phyloP scores from a whole-genome alignment of 768 basidiomycete species.

The Collybiopsis confluens region DNA sequence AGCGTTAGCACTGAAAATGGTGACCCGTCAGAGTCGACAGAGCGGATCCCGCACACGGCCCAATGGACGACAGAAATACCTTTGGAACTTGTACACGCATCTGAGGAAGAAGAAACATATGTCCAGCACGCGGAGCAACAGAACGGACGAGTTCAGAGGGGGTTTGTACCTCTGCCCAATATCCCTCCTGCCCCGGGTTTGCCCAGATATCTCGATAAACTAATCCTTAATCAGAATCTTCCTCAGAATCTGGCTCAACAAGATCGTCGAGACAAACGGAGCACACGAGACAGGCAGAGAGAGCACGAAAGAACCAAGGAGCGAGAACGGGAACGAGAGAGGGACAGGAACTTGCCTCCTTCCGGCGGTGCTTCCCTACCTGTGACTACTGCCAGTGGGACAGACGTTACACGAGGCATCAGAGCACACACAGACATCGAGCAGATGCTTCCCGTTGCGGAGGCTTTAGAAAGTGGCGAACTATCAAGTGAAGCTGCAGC shows the following conservation, averaged over 20 bases:
- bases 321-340: not conserved
- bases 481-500: constrained; percentile 34
- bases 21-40: not conserved
- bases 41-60: constrained; percentile 1
- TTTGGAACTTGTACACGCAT: constrained; percentile 70
- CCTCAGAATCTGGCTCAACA: not conserved
- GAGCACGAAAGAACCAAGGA: not conserved
- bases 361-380: not conserved
- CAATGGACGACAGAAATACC: constrained; percentile 82
- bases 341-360: not conserved
- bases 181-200: constrained; percentile 86
- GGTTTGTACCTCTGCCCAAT: constrained; percentile 60
- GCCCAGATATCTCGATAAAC: constrained; percentile 89
- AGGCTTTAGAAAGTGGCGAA: constrained; percentile 24
- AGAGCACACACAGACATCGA: constrained; percentile 11
- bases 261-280: constrained; percentile 21
- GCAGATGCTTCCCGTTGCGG: constrained; percentile 8
- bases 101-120: constrained; percentile 79
- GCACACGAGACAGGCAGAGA: constrained; percentile 22
- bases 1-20: constrained; percentile 2
- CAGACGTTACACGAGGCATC: constrained; percentile 16
- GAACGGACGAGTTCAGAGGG: constrained; percentile 11
- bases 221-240: constrained; percentile 66
- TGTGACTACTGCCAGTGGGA: constrained; percentile 19
- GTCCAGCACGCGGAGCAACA: constrained; percentile 27